phyloP scores from a whole-genome alignment of 495 filamentous ascomycete species.

The Talaromyces proteolyticus region DNA sequence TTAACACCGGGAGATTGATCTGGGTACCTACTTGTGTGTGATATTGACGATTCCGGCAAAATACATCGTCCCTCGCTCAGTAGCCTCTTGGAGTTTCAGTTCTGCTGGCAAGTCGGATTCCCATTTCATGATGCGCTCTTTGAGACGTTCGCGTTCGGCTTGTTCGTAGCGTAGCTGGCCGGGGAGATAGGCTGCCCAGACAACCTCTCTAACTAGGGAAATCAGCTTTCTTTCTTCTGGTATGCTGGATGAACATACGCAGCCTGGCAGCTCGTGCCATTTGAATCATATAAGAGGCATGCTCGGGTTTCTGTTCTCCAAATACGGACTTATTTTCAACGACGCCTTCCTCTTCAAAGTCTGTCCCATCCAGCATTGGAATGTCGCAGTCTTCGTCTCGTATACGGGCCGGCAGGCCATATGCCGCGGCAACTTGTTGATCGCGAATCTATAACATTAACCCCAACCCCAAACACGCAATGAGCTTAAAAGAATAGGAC shows the following conservation, averaged over 20 bases:
- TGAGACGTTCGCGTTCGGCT: constrained; percentile 20
- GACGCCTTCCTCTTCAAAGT: constrained; percentile 26
- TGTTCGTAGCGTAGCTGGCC: constrained; percentile 20
- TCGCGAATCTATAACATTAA: constrained; percentile 23
- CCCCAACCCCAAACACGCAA: constrained; percentile 5
- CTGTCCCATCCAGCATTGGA: constrained; percentile 26
- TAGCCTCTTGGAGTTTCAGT: constrained; percentile 21
- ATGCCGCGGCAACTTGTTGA: constrained; percentile 33
- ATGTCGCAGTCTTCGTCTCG: constrained; percentile 43
- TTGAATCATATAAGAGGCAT: constrained; percentile 34
- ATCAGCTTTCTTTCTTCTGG: not conserved
- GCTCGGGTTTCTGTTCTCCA: constrained; percentile 18
- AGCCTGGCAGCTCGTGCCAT: constrained; percentile 34
- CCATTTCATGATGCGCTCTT: constrained; percentile 27
- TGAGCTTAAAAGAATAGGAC: not conserved
- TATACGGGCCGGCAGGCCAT: constrained; percentile 33
- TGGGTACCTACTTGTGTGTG: constrained; percentile 31
- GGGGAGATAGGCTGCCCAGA: constrained; percentile 35
- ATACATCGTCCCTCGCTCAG: constrained; percentile 22
- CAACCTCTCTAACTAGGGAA: constrained; percentile 31
- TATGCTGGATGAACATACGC: constrained; percentile 16
- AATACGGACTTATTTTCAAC: constrained; percentile 22
- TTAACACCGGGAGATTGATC: not conserved
- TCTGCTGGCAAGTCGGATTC: constrained; percentile 25
- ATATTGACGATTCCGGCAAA: constrained; percentile 38